Evolutionary conservation across 805 yeast species (phyloP), one percentile per base, ranked within the genome.

Genomic region (Torulaspora maleeae): DNA sequence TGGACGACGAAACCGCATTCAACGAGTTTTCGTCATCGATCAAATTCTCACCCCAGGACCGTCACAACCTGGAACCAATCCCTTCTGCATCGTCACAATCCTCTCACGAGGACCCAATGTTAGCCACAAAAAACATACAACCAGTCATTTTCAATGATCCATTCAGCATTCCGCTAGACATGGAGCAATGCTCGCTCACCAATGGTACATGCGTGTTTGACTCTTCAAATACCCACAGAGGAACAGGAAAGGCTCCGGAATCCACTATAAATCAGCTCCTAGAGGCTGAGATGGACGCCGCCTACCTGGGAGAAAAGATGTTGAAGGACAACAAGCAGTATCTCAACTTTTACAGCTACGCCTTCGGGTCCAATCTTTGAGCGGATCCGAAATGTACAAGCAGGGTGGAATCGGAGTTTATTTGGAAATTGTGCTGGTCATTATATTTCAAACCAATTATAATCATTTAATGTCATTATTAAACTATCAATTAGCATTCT

Each of bases 301-400:
- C 44, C 3, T 46, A 43, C 16, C 37, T 62, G 30, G 53, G 57
- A 35, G 59, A 59, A 29, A 51, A 48, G 10, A 63, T 60, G 20
- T 36, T 55, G 22, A 52, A 59, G 36, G 67, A 63, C 36, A 56
- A 59, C 8, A 55, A 60, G 44, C 61, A 61, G 36, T 64, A 59
- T 47, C 22, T 61, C 44, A 56, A 61, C 34, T 61, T 64, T 40
- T 64, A 62, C 52, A 62, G 61, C 20, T 47, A 40, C 32, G 37
- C 43, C 11, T 43, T 39, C 38, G 49, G 47, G 4, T 36, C 39
- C 28, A 39, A 43, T 13, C 34, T 46, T 27, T 38, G 36, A 48
- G 20, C 24, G 17, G n/a, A 12, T 9, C 24, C 3, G 36, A 13
- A 20, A 15, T 5, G 13, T 24, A 13, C 16, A 16, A 24, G 19